These are phyloP conservation scores for Quercus lobata DNA, from an alignment of 331 rosid genomes.

Conservation along the genomic window DNA sequence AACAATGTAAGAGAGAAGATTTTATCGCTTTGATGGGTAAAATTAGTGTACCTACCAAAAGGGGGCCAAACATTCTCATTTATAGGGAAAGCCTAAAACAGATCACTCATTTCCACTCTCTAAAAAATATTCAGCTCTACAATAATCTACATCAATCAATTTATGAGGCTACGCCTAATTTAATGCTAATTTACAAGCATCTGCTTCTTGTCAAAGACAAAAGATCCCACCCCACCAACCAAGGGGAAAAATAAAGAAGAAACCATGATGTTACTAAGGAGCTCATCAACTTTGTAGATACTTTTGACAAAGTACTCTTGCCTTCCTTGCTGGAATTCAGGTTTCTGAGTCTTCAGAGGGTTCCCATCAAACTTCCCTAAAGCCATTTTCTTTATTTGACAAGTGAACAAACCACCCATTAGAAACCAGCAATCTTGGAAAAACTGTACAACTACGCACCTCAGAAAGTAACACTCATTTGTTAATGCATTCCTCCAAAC, in stretches of 20 bases:
- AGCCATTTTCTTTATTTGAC: constrained; percentile 8
- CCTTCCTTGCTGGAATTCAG: constrained; percentile 19
- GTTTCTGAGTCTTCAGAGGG: not conserved
- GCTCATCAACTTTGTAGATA: constrained; percentile 15
- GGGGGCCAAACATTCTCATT: not conserved
- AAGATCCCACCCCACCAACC: not conserved
- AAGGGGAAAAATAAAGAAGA: not conserved
- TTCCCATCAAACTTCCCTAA: constrained; percentile 1
- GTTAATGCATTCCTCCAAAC: constrained; percentile 26
- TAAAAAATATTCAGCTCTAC: not conserved
- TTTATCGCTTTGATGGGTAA: too few relatives aligned
- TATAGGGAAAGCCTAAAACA: not conserved
- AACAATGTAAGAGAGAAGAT: too few relatives aligned
- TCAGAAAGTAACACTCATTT: constrained; percentile 1
- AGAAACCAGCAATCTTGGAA: constrained; percentile 17
- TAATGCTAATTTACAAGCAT: not conserved
- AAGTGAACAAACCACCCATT: constrained; percentile 9
- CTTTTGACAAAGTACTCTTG: constrained; percentile 14
- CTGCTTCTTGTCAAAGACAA: not conserved
- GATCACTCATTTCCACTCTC: not conserved
- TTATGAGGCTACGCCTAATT: not conserved
- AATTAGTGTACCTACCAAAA: too few relatives aligned
- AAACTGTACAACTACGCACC: constrained; percentile 16
- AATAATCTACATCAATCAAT: not conserved
- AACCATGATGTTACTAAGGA: not conserved